phyloP scores from a whole-genome alignment of 495 filamentous ascomycete species.

The Apodospora peruviana region DNA sequence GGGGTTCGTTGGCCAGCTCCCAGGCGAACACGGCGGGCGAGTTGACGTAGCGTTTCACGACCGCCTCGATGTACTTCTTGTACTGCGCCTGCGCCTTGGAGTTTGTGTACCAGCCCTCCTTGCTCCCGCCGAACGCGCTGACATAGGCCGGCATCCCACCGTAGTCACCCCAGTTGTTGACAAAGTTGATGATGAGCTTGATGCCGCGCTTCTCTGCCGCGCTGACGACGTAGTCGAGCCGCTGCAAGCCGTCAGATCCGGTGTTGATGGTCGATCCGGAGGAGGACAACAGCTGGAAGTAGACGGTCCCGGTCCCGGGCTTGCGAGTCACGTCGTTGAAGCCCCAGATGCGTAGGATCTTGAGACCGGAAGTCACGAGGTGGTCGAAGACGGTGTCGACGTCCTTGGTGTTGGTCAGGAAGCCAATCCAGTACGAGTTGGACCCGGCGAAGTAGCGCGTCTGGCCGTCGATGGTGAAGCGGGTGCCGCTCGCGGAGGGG shows the following conservation, averaged over 20 bases:
- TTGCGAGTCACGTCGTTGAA: slow-evolving; percentile 53
- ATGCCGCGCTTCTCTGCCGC: slow-evolving; percentile 49
- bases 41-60: slow-evolving; percentile 54
- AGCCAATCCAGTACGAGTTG: slow-evolving; percentile 71
- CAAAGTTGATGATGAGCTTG: slow-evolving; percentile 52
- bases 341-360: slow-evolving; percentile 67
- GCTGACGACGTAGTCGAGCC: slow-evolving; percentile 53
- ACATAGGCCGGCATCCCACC: slow-evolving; percentile 63
- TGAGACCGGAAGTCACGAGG: slow-evolving; percentile 49
- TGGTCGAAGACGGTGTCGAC: slow-evolving; percentile 55
- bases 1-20: slow-evolving; percentile 68
- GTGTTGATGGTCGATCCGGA: slow-evolving; percentile 59
- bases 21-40: slow-evolving; percentile 61
- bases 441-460: slow-evolving; percentile 62
- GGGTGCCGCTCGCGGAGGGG: slow-evolving; percentile 16
- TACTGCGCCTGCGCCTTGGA: slow-evolving; percentile 52
- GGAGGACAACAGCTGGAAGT: slow-evolving; percentile 53
- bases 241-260: slow-evolving; percentile 58
- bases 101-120: slow-evolving; percentile 53
- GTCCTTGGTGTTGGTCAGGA: slow-evolving; percentile 59
- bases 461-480: slow-evolving; percentile 57
- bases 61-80: slow-evolving; percentile 55
- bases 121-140: slow-evolving; percentile 53
- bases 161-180: slow-evolving; percentile 58
- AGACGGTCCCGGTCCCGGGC: slow-evolving; percentile 46